These are phyloP conservation scores for Bonia amplexicaulis DNA, from an alignment of 176 grass and related monocot species.

Conservation along the genomic window DNA sequence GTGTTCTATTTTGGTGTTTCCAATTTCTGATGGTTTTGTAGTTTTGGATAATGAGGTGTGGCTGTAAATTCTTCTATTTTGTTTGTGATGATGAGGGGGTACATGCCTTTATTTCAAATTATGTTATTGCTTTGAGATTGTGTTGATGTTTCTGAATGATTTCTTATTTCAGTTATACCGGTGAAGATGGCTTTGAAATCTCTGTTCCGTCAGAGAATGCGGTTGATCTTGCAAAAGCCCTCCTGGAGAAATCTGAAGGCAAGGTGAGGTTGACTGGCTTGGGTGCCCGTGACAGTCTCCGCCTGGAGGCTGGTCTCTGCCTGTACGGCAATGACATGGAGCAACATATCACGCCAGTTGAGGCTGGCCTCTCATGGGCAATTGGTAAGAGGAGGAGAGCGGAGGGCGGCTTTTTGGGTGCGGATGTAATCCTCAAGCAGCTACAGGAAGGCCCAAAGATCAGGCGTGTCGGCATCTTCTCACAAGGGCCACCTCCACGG, in stretches of 20 bases:
- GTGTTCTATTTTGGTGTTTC: neutral
- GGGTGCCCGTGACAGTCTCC: slow-evolving; percentile 93
- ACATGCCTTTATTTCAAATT: neutral
- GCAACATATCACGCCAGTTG: slow-evolving; percentile 85
- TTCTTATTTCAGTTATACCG: slow-evolving; percentile 79
- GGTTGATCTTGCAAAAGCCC: slow-evolving; percentile 73
- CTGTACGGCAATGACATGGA: slow-evolving; percentile 97
- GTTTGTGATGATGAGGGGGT: neutral
- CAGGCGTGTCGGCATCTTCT: slow-evolving; percentile 78
- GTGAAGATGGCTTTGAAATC: slow-evolving; percentile 98
- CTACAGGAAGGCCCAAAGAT: slow-evolving; percentile 85
- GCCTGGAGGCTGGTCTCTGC: slow-evolving; percentile 93
- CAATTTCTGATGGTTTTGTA: neutral
- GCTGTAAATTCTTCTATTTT: neutral
- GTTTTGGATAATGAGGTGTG: neutral
- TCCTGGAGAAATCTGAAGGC: slow-evolving; percentile 86
- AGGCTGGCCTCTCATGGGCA: slow-evolving; percentile 92
- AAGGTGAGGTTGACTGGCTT: slow-evolving; percentile 83
- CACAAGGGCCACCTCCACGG: slow-evolving; percentile 74
- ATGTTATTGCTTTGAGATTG: neutral
- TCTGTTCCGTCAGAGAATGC: slow-evolving; percentile 91
- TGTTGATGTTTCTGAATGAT: slow-evolving; percentile 8
- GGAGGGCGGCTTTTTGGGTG: slow-evolving; percentile 88
- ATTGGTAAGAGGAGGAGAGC: slow-evolving; percentile 83
- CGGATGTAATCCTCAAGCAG: slow-evolving; percentile 88